These are phyloP conservation scores for Colletotrichum graminicola DNA, from an alignment of 2,329 filamentous ascomycete species.

Conservation along the genomic window DNA sequence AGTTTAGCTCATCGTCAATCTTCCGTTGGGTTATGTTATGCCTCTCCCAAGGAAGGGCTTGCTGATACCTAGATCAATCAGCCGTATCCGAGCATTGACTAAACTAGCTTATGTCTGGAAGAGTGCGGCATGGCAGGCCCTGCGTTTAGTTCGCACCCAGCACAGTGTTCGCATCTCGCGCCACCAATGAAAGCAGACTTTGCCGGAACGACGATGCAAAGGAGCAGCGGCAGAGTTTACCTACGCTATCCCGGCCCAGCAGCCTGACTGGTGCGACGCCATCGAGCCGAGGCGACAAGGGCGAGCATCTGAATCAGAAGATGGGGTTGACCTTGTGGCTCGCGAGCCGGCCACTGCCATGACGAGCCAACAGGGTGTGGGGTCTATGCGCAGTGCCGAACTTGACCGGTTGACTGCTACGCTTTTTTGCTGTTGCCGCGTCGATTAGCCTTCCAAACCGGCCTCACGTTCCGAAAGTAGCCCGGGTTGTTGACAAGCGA, in stretches of 20 bases:
- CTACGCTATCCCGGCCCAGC: not conserved
- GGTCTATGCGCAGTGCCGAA: conserved; percentile 23
- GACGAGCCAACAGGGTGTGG: not conserved
- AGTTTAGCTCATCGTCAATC: conserved; percentile 36
- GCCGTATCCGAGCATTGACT: conserved; percentile 16
- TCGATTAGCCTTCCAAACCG: conserved; percentile 35
- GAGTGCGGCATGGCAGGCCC: conserved; percentile 28
- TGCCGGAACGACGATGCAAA: not conserved
- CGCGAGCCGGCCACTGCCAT: conserved; percentile 22
- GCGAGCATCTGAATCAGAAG: conserved; percentile 13
- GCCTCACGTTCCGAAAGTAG: conserved; percentile 30
- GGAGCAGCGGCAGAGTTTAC: not conserved
- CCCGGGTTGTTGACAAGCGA: conserved; percentile 8
- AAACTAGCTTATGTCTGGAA: not conserved
- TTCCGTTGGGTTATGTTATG: conserved; percentile 12
- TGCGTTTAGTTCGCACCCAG: conserved; percentile 16
- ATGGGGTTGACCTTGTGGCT: conserved; percentile 26
- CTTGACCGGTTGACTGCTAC: conserved; percentile 3
- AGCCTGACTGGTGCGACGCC: conserved; percentile 7
- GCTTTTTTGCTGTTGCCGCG: conserved; percentile 9
- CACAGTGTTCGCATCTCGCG: conserved; percentile 10
- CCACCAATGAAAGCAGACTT: not conserved
- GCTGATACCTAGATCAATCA: conserved; percentile 15
- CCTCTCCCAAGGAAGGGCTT: conserved; percentile 36
- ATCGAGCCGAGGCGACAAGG: conserved; percentile 23